Evolutionary conservation across 495 filamentous ascomycete genomes (phyloP), one percentile per base, ranked within the genome.

Genomic region (Podospora bellae-mahoneyi): DNA sequence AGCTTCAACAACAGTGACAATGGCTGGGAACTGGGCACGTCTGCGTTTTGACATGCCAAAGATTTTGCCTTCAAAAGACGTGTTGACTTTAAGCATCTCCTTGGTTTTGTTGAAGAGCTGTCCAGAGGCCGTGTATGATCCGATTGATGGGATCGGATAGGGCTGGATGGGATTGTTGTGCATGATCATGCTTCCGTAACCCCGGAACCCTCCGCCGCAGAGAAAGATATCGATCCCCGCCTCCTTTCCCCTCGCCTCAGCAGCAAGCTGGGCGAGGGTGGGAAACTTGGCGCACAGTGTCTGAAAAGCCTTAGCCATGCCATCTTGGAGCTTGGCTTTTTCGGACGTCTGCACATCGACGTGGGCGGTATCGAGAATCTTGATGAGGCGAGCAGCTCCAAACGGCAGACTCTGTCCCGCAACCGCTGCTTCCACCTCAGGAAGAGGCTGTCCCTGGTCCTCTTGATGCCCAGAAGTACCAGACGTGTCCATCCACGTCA

Each of bases 171-270:
- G 76, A 61, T 92, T 88, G 61, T 85, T 83, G 73, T 88, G 82
- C 84, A 96, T 90, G 18, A 97, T 80, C 32, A 96, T 84, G 76
- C 91, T 94, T 10, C 94, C 93, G 80, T 95, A 97, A 30, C 94
- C 94, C 18, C 94, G 84, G 76, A 97, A 97, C 0, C 94, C 94
- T 15, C 94, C 94, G 9, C 94, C 94, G 63, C 91, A 96, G 60
- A 97, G 86, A 75, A 94, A 94, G 2, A 97, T 82, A 13, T 89
- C 86, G 65, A 93, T 85, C 4, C 91, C 90, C 0, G 80, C 39
- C 13, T 48, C 39, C 0, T 77, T 65, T 1, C 85, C 85, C 6
- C 89, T 74, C 3, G 82, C 75, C 0, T 75, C 74, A 19, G 79
- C 71, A 19, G 92, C 82, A n/a, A 80, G 77, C 0, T 81, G 68